Evolutionary conservation across 495 filamentous ascomycete species (phyloP).

Genomic region (Glutinoglossum americanum): DNA sequence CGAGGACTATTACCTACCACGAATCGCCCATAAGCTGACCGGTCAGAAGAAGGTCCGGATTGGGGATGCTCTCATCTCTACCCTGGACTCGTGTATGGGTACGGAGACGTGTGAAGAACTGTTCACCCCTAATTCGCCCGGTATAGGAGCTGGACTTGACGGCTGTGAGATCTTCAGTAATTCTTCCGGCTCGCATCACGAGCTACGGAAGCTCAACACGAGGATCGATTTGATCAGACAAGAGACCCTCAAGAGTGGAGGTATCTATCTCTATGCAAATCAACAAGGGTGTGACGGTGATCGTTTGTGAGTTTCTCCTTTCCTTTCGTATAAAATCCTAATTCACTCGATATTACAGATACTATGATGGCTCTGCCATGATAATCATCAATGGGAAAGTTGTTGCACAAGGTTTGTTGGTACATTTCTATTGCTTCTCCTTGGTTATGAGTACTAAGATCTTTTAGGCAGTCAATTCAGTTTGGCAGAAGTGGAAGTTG

Average conservation of each 20-base stretch:
- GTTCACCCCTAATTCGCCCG: slow-evolving; percentile 40
- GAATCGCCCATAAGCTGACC: slow-evolving; percentile 35
- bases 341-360: not conserved
- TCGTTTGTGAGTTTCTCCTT: slow-evolving; percentile 13
- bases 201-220: slow-evolving; percentile 37
- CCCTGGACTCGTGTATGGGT: slow-evolving; percentile 48
- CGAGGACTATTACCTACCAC: slow-evolving; percentile 57
- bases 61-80: slow-evolving; percentile 57
- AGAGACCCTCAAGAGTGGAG: slow-evolving; percentile 52
- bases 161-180: slow-evolving; percentile 67
- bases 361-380: slow-evolving; percentile 51
- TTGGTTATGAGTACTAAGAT: too few species aligned
- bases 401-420: slow-evolving; percentile 32
- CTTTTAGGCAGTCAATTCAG: slow-evolving; percentile 38
- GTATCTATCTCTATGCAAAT: slow-evolving; percentile 57
- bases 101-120: slow-evolving; percentile 65
- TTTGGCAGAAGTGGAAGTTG: slow-evolving; percentile 64
- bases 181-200: slow-evolving; percentile 48
- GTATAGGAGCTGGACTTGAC: slow-evolving; percentile 26
- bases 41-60: slow-evolving; percentile 43
- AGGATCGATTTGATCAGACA: slow-evolving; percentile 55
- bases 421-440: too few species aligned
- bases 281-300: slow-evolving; percentile 59
- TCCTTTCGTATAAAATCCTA: too few species aligned
- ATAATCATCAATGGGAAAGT: slow-evolving; percentile 55